Evolutionary conservation across 176 grass and related monocot genomes (phyloP).

Genomic region (Zoysia pacifica): DNA sequence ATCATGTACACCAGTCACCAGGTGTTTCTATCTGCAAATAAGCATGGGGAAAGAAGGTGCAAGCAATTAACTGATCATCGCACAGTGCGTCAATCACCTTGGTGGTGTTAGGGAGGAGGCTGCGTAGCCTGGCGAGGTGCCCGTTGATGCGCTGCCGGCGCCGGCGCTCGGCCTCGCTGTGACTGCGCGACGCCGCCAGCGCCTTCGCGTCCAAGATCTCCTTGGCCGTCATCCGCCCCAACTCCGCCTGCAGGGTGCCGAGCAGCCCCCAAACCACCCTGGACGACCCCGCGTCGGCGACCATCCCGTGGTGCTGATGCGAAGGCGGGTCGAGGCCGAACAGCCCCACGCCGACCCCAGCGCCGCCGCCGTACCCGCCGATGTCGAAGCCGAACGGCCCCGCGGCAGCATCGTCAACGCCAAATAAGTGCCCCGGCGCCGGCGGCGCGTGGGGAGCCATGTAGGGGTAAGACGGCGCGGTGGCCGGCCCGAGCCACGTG

Average conservation of each 20-base stretch:
- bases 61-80: neutral
- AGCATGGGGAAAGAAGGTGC: neutral
- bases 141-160: conserved; percentile 93
- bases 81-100: conserved; percentile 42
- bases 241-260: conserved; percentile 69
- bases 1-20: too few species aligned
- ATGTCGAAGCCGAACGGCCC: conserved; percentile 3
- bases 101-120: conserved; percentile 87
- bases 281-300: conserved; percentile 6
- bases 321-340: conserved; percentile 27
- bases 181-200: conserved; percentile 78
- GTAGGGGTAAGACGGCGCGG: too few species aligned
- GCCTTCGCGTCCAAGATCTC: conserved; percentile 96
- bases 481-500: too few species aligned
- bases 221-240: conserved; percentile 78
- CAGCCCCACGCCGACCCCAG: conserved; percentile 6
- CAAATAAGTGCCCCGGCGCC: neutral
- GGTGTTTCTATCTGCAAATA: neutral
- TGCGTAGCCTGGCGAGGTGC: conserved; percentile 73
- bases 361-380: conserved; percentile 6
- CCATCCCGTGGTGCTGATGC: neutral
- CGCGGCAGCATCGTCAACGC: neutral
- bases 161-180: conserved; percentile 93
- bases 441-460: too few species aligned
- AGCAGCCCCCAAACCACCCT: conserved; percentile 48